Evolutionary conservation across 495 filamentous ascomycete genomes (phyloP), one percentile per base, ranked within the genome.

Genomic region (Annulohypoxylon moriforme): DNA sequence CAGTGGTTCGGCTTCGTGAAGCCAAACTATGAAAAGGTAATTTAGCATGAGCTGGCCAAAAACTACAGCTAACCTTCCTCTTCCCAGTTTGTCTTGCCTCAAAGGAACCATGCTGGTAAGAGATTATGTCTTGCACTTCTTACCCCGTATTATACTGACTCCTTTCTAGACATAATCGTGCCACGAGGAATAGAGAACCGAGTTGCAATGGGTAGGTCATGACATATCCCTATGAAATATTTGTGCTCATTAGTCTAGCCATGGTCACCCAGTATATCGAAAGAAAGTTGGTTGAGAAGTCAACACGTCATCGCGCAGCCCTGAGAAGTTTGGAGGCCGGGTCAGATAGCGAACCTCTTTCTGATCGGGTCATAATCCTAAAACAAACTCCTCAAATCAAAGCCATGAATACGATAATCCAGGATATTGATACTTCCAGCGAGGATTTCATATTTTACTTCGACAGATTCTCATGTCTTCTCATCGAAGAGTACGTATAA

Each of bases 391-490:
- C 88, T 4, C 95, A 99, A 77, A 82, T 98, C 42, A 80, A 85
- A 31, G 94, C 88, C 20, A 97, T 99, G 88, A 94, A 92, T 79
- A 97, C 94, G 0, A 91, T 98, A 56, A 88, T 99, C 29, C 92
- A 95, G 73, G 85, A 93, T 75, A 92, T 91, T 22, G 86, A 91
- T 44, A 95, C 91, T 1, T 81, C 89, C 10, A 87, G 91, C 42
- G 96, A 97, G 69, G 94, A 98, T 68, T 98, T 97, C 76, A 93
- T 97, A 60, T 98, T 98, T 79, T 97, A 97, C 78, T 97, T 98
- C 73, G 93, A 99, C 80, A 89, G 96, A 18, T 81, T 98, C 36
- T 87, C 90, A 2, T 88, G 89, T 0, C 81, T 98, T n/a, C 84
- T 99, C 6, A 88, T 99, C 29, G 94, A 98, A 78, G 88, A 89